Conservation (phyloP, 2,329 filamentous ascomycete species). For the Thelonectria discophora region DNA sequence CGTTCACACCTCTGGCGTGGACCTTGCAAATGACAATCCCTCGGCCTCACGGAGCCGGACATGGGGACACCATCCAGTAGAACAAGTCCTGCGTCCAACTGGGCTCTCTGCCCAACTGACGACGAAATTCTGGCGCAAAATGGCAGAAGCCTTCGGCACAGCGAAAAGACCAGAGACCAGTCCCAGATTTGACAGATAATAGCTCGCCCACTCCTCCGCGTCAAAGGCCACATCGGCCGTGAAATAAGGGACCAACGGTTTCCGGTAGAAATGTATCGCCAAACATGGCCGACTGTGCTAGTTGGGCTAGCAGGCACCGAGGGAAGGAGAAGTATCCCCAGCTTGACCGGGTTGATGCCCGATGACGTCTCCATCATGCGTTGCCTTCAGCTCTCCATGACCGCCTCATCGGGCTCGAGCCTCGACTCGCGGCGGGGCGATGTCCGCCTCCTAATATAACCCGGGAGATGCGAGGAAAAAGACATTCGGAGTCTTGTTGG, state of each 20-base stretch:
- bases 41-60: background rate
- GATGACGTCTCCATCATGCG: background rate
- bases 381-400: background rate
- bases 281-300: constrained; percentile 5
- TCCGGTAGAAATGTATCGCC: background rate
- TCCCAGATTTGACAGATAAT: background rate
- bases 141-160: background rate
- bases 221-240: constrained; percentile 1
- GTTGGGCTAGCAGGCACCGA: constrained; percentile 1
- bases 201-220: background rate
- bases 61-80: background rate
- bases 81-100: no score
- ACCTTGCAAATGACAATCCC: background rate
- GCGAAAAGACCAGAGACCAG: background rate
- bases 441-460: background rate
- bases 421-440: constrained; percentile 1
- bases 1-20: background rate
- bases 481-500: background rate
- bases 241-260: constrained; percentile 3
- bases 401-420: background rate
- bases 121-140: background rate
- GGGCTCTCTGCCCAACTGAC: constrained; percentile 1
- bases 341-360: background rate
- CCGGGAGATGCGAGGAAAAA: background rate
- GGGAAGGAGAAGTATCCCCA: background rate